A percentile compares a stretch with the other conserved stretches of the same genome.
These are phyloP conservation scores for Saccharomycopsis sp. DNA, from an alignment of 805 yeast species.

Conservation along the genomic window DNA sequence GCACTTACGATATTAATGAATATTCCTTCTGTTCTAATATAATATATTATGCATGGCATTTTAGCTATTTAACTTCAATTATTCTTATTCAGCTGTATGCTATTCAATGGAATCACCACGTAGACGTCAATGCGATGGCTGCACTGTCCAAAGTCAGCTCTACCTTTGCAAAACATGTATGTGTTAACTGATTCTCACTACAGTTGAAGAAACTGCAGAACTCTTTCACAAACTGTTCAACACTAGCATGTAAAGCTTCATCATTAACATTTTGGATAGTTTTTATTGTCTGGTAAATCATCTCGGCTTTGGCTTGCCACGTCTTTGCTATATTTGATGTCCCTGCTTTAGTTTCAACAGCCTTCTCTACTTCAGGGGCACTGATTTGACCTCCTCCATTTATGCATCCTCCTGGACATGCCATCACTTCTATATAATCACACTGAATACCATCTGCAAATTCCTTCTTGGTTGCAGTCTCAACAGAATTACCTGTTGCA, in stretches of 20 bases:
- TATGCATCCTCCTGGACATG: conserved; percentile 96
- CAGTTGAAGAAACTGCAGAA: conserved; percentile 9
- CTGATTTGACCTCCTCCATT: conserved; percentile 93
- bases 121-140: conserved; percentile 20
- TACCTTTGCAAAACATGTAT: conserved; percentile 11
- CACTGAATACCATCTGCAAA: conserved; percentile 57
- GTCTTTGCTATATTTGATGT: conserved; percentile 3
- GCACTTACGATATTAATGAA: too few species aligned
- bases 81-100: neutral
- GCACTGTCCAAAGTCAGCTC: conserved; percentile 10
- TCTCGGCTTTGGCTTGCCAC: conserved; percentile 10
- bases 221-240: conserved; percentile 10
- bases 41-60: neutral
- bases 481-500: conserved; percentile 20
- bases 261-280: conserved; percentile 13
- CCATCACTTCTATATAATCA: conserved; percentile 92
- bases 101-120: conserved; percentile 11
- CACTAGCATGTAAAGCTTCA: neutral
- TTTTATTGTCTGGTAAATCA: conserved; percentile 9
- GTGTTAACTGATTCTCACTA: conserved; percentile 2
- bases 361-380: conserved; percentile 33
- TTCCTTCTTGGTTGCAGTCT: conserved; percentile 7
- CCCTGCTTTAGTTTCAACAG: neutral
- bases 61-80: too few species aligned
- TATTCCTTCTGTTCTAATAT: neutral